Base-by-base conservation (phyloP, 139 green algal species). In the Coelastrella sp. region DNA sequence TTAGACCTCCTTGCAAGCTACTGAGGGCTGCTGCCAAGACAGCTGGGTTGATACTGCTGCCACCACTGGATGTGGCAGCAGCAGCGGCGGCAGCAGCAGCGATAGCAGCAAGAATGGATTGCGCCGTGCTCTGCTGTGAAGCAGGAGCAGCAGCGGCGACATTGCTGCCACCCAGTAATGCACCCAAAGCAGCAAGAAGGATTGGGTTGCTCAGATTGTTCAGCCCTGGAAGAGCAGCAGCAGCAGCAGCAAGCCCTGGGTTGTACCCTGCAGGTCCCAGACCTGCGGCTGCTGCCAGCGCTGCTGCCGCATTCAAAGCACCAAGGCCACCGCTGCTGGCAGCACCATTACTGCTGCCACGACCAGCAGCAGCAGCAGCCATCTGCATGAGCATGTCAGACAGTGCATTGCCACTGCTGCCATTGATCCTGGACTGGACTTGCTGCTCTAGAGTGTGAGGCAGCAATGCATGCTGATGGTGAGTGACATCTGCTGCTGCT, bases 251-350 rank as follows among this genome's bases (percentile, higher is more conserved):
- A 30, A 73, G 43, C 21, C 51, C 23, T 41, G 69, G 51, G 30
- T 38, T 50, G 4, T 71, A 37, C 13, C 74, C 74, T 35, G 34
- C 50, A 35, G 45, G 51, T 21, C 27, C 74, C 6, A 25, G n/a
- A 17, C 74, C 74, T 38, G 74, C 74, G 69, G 74, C 74, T 50
- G 74, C 74, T 82, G 74, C 74, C 41, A 68, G 8, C 8, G 74
- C 50, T 40, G 51, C 74, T 41, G 74, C 74, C 11, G 74, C 74
- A 48, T n/a, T 82, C 17, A 67, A 41, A 38, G 71, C 41, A 3
- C n/a, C 35, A 35, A 51, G 40, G 27, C 40, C 71, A 43, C 25
- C 41, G 34, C 25, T 51, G 51, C 35, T 30, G 35, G 35, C 68
- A 4, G 17, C 3, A 30, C 34, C 45, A 19, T 41, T 63, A 45